These are phyloP conservation scores for Malus fusca DNA, from an alignment of 306 rosid species.

Conservation along the genomic window DNA sequence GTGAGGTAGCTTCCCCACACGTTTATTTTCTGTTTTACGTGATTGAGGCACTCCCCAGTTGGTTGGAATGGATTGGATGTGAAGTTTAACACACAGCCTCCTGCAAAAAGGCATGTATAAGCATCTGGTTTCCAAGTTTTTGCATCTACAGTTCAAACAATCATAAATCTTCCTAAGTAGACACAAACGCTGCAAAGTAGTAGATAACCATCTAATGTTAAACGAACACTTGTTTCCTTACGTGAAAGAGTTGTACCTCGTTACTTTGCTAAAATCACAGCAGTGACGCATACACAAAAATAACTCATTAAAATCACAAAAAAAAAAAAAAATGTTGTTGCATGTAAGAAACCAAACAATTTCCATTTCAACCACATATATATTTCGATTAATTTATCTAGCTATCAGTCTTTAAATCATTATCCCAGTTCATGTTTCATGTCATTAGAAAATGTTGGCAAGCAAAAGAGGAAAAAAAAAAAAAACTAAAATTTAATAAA, in stretches of 20 bases:
- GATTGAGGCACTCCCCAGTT: constrained; percentile 30
- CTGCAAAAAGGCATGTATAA: constrained; percentile 25
- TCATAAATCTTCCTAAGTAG: neutral
- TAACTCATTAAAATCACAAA: no score
- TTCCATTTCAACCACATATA: neutral
- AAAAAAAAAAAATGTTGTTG: neutral
- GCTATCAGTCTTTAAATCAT: neutral
- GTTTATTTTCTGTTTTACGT: constrained; percentile 11
- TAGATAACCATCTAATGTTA: neutral
- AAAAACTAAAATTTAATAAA: neutral
- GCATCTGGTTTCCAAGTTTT: neutral
- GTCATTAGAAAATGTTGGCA: neutral
- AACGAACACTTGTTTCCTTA: neutral
- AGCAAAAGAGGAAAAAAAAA: neutral
- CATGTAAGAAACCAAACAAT: neutral
- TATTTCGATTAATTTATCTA: neutral
- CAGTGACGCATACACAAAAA: no score
- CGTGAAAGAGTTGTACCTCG: neutral
- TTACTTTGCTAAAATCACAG: neutral
- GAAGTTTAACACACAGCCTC: constrained; percentile 36
- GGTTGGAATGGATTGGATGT: constrained; percentile 21
- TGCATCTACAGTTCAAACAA: neutral
- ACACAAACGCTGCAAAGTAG: neutral
- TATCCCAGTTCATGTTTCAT: neutral
- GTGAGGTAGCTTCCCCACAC: constrained; percentile 40